Base-by-base conservation (phyloP, 805 yeast genomes). In the Komagataella ulmi region DNA sequence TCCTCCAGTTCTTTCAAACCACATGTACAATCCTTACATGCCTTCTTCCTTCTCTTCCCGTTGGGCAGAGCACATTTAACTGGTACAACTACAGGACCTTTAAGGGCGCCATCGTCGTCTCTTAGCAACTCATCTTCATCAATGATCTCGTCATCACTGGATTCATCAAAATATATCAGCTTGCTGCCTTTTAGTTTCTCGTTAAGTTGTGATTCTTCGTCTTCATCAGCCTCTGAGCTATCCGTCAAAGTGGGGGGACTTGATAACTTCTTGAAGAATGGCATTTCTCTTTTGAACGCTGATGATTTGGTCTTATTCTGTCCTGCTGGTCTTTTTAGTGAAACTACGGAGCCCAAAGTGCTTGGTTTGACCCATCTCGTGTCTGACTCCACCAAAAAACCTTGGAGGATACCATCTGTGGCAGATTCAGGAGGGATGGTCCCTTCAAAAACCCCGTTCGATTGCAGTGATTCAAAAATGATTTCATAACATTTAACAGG, bases 21-120 rank as follows among this genome's bases (percentile, higher is more conserved):
- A 72, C 99, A 93, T 0, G 97, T 85, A 68, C 99, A 93, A 68
- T 93, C 97, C 69, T 90, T 93, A 72, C 99, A 93, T 0, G 99
- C 99, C 69, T 83, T 88, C 71, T 91, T 80, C 64, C 96, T 77
- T 68, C 76, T 78, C 58, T 75, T 77, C 44, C 80, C 81, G 47
- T 46, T 50, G 17, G 73, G 68, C 53, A 67, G 61, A 56, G 75
- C 78, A 62, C 88, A 81, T 57, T 75, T 73, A 49, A 75, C 72
- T 14, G 93, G 91, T 30, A 76, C 72, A 23, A 77, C 71, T 49
- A 80, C 67, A 51, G 70, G 60, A 56, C 57, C 21, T 58, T 56
- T 44, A 54, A 66, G 50, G 61, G 52, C 17, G 56, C 47, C 24
- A 47, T 56, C 68, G 14, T 65, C 70, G 17, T 64, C 69, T 50